These are phyloP conservation scores for Dryas drummondii DNA, from an alignment of 306 rosid species.

Conservation along the genomic window DNA sequence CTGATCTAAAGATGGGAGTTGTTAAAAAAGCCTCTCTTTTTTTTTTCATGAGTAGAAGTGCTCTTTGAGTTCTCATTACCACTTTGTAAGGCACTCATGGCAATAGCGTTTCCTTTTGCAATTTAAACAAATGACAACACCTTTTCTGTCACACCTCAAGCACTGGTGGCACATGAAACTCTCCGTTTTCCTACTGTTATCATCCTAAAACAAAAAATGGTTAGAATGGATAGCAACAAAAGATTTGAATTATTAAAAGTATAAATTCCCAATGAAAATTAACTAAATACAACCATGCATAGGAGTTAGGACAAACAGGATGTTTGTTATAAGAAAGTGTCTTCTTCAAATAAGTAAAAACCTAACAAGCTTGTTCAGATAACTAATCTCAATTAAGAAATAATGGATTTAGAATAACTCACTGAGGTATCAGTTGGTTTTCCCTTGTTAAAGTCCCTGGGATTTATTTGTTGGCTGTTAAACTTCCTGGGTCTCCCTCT, in stretches of 20 bases:
- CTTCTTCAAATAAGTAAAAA: not conserved
- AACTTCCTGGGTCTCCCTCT: constrained; percentile 38
- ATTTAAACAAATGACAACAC: constrained; percentile 39
- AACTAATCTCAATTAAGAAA: not conserved
- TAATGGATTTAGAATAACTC: constrained; percentile 23
- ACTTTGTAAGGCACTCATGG: constrained; percentile 56
- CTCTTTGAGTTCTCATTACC: constrained; percentile 37
- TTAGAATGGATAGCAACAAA: constrained; percentile 16
- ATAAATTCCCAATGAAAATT: constrained; percentile 12
- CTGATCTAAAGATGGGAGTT: not conserved
- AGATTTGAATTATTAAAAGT: constrained; percentile 3
- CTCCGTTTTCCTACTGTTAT: constrained; percentile 27
- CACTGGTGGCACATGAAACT: constrained; percentile 62
- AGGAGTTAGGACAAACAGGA: not conserved
- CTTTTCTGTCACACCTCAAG: constrained; percentile 38
- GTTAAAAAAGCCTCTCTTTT: too few relatives aligned
- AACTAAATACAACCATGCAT: not conserved
- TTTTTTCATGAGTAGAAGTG: too few relatives aligned
- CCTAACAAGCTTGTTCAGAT: constrained; percentile 3
- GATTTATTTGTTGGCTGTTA: constrained; percentile 1
- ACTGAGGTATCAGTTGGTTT: constrained; percentile 32
- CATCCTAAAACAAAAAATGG: constrained; percentile 40
- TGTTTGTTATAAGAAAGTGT: not conserved
- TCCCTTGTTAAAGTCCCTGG: constrained; percentile 22
- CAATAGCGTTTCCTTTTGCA: constrained; percentile 63